Conservation (phyloP, 2,329 filamentous ascomycete genomes). For the Teratosphaeria destructans region DNA sequence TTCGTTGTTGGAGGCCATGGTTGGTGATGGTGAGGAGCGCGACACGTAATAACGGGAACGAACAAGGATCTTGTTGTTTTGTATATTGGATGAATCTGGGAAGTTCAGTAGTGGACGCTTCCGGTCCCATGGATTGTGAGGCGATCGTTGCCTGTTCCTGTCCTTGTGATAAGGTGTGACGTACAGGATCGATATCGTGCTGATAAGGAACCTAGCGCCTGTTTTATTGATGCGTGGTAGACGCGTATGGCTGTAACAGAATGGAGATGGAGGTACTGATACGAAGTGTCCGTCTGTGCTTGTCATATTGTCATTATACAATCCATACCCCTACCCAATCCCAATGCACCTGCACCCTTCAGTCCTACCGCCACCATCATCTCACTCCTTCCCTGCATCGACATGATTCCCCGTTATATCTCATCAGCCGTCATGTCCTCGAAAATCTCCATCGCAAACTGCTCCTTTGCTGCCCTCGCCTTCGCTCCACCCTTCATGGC, state of each 20-base stretch:
- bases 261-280: too few relatives aligned
- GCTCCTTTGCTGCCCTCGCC: conserved; percentile 10
- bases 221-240: too few relatives aligned
- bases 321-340: not conserved
- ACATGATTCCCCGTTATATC: not conserved
- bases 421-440: conserved; percentile 19
- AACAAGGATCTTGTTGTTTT: not conserved
- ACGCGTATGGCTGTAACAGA: not conserved
- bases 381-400: not conserved
- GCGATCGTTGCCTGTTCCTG: not conserved
- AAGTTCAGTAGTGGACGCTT: too few relatives aligned
- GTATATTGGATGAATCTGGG: too few relatives aligned
- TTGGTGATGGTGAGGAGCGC: not conserved
- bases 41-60: not conserved
- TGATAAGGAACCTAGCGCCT: not conserved
- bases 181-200: not conserved
- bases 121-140: not conserved
- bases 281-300: too few relatives aligned
- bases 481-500: conserved; percentile 4
- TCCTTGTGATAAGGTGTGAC: not conserved
- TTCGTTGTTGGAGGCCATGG: not conserved
- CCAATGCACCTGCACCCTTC: not conserved
- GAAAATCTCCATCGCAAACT: conserved; percentile 20
- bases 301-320: not conserved
- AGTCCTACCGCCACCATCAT: not conserved